Evolutionary conservation across 441 rosid species (phyloP).

Genomic region (Corymbia citriodora): DNA sequence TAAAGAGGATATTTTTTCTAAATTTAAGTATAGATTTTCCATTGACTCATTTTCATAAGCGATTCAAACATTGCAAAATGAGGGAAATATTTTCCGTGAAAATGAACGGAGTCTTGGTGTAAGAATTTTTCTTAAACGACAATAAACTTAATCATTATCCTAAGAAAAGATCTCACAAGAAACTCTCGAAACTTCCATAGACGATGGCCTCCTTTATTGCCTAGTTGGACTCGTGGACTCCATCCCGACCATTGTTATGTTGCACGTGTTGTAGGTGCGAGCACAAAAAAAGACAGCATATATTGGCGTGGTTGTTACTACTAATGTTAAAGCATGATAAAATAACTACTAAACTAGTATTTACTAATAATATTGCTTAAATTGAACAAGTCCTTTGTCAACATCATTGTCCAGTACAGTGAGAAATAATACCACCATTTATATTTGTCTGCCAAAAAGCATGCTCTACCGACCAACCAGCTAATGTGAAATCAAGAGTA

Average conservation of each 20-base stretch:
- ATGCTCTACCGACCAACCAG: background rate
- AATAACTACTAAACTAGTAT: background rate
- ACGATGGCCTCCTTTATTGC: background rate
- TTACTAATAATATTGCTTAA: background rate
- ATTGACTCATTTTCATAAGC: background rate
- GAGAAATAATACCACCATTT: background rate
- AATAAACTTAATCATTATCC: background rate
- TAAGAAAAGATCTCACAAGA: background rate
- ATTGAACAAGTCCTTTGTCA: background rate
- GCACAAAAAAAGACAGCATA: background rate
- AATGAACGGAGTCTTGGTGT: too few relatives aligned
- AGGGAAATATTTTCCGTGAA: accelerated
- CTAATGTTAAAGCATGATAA: background rate
- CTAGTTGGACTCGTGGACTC: background rate
- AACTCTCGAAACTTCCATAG: background rate
- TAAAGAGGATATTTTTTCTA: too few relatives aligned
- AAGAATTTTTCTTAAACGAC: background rate
- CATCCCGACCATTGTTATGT: background rate
- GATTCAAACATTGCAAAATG: accelerated
- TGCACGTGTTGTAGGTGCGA: background rate
- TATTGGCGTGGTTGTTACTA: background rate
- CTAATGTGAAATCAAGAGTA: background rate
- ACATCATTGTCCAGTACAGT: background rate
- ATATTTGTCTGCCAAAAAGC: background rate
- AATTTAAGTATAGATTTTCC: too few relatives aligned